phyloP scores from a whole-genome alignment of 768 basidiomycete species.

The Podaxis sp. region DNA sequence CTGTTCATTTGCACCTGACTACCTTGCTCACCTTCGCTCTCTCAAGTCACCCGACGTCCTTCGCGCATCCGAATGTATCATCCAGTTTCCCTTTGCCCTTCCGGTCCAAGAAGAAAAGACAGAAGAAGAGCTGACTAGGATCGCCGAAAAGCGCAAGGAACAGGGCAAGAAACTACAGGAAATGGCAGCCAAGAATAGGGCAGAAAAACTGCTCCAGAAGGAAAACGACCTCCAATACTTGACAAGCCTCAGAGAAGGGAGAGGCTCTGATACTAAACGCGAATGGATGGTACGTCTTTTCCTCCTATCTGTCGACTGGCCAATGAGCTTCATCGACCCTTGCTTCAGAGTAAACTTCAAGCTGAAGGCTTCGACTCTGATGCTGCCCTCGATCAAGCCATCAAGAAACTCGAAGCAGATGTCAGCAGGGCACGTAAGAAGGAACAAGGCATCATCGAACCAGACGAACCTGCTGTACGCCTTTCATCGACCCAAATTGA shows the following conservation, averaged over 20 bases:
- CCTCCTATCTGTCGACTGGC: background rate
- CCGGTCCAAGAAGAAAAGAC: constrained; percentile 77
- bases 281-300: constrained; percentile 66
- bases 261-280: constrained; percentile 56
- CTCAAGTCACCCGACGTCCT: constrained; percentile 69
- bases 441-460: constrained; percentile 50
- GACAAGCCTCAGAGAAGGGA: constrained; percentile 59
- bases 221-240: constrained; percentile 73
- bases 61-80: constrained; percentile 61
- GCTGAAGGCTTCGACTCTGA: constrained; percentile 78
- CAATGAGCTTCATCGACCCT: background rate
- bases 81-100: constrained; percentile 85
- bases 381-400: constrained; percentile 70
- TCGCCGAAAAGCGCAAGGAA: constrained; percentile 79
- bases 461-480: constrained; percentile 55
- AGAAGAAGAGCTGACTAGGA: constrained; percentile 81
- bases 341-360: constrained; percentile 51
- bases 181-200: constrained; percentile 78
- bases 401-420: constrained; percentile 83
- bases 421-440: constrained; percentile 80
- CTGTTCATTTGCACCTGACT: constrained; percentile 82
- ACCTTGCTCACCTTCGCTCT: constrained; percentile 58
- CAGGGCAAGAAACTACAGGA: constrained; percentile 89
- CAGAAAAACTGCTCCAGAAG: constrained; percentile 83
- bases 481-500: background rate